A percentile compares a stretch with the other conserved stretches of the same genome.
These are phyloP conservation scores for Talaromyces islandicus DNA, from an alignment of 2,329 filamentous ascomycete species.

Conservation along the genomic window DNA sequence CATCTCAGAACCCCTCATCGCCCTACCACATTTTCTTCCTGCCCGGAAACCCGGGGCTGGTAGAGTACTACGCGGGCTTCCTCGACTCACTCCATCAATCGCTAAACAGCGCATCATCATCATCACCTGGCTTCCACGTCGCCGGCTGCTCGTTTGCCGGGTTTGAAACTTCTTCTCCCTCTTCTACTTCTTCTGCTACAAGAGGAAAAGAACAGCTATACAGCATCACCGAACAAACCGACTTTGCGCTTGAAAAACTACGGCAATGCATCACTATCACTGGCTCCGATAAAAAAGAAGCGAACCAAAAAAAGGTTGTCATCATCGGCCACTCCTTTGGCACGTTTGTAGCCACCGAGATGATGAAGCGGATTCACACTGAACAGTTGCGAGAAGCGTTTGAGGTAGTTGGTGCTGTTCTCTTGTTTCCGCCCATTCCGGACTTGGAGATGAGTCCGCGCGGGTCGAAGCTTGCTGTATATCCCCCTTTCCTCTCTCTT, in stretches of 20 bases:
- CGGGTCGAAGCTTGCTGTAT: conserved; percentile 6
- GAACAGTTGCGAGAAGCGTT: background rate
- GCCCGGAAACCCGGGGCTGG: conserved; percentile 10
- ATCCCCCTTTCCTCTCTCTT: background rate
- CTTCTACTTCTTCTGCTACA: background rate
- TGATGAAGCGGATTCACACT: conserved; percentile 3
- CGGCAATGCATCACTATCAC: background rate
- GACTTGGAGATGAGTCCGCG: conserved; percentile 8
- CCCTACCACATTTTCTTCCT: conserved; percentile 12
- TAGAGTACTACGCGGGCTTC: conserved; percentile 9
- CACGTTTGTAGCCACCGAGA: conserved; percentile 9
- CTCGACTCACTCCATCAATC: background rate
- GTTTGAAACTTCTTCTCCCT: background rate
- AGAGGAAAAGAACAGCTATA: background rate
- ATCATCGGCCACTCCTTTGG: conserved; percentile 10
- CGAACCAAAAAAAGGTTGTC: conserved; percentile 7
- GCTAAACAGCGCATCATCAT: background rate
- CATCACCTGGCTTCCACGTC: background rate
- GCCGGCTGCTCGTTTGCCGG: conserved; percentile 7
- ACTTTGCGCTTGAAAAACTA: background rate
- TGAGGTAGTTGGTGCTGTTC: conserved; percentile 6
- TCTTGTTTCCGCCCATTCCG: conserved; percentile 10
- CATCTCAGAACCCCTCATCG: background rate
- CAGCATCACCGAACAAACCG: conserved; percentile 7
- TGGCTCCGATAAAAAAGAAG: background rate